Evolutionary conservation across 148 eudicot genomes (phyloP), one percentile per base, ranked within the genome.

Genomic region (Camellia lanceoleosa): DNA sequence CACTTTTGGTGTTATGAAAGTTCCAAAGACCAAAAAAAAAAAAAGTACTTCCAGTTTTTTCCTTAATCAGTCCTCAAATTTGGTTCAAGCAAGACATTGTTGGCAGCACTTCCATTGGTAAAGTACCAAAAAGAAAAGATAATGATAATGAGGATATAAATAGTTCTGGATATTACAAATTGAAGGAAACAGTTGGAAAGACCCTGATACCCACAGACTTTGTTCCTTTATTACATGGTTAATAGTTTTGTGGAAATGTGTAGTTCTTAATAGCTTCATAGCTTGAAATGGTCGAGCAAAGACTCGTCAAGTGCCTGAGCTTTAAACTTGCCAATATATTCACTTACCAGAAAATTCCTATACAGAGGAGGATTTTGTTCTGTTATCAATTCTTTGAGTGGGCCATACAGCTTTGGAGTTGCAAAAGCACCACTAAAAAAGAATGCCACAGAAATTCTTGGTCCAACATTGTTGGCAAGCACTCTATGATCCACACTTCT

Each of bases 391-490:
- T 87, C 89, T 62, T 84, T 75, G 1, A 89, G 82, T 1, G 93
- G 91, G 38, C 87, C 87, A 67, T 90, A 90, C 10, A 77, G 47
- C 66, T 62, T 85, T 12, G 44, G 46, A 12, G 80, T 55, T 14
- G 56, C 43, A 1, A 55, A 4, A 43, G 15, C 64, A 5, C 87
- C 84, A 0, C 65, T 71, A 41, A 87, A 74, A 75, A 87, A 88
- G 3, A 79, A 82, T 1, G 86, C 83, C 54, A 82, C 66, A 0
- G 89, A 90, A 13, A 88, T 87, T 64, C 91, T 90, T 30, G 93
- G 88, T 7, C 86, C 91, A 23, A 70, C 56, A 0, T 3, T 15
- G 15, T 83, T 83, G 0, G 81, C 85, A 8, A 71, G 49, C 62
- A 78, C 88, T 83, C 91, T 81, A 30, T 86, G 93, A 46, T 72